Percentiles rank a stretch among this genome's conserved stretches.
Conservation (phyloP, 441 rosid genomes). For the Hura crepitans region DNA sequence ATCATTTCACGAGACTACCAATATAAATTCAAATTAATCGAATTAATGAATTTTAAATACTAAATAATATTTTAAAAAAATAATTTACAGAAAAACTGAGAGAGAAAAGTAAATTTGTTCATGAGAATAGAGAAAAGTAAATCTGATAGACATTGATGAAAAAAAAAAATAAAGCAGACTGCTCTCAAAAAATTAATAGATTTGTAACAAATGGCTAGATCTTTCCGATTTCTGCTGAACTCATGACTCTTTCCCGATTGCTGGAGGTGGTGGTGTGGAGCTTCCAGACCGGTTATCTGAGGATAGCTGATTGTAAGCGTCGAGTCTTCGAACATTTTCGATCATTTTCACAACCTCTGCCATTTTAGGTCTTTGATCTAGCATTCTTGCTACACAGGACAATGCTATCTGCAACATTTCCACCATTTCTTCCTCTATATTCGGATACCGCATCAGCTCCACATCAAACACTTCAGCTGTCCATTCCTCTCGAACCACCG, state of each 20-base stretch:
- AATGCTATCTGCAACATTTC: constrained; percentile 96
- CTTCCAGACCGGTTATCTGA: constrained; percentile 52
- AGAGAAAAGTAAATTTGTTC: constrained; percentile 12
- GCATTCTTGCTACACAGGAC: constrained; percentile 72
- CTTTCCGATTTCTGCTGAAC: not conserved
- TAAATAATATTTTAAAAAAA: too few species aligned
- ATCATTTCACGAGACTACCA: too few species aligned
- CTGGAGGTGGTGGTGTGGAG: constrained; percentile 46
- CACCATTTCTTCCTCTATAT: constrained; percentile 97
- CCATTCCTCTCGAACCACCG: constrained; percentile 96
- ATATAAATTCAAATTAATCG: too few species aligned
- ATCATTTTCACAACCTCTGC: constrained; percentile 59
- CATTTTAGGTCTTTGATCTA: constrained; percentile 85
- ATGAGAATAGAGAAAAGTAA: not conserved
- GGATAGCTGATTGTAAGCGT: constrained; percentile 37
- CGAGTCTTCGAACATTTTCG: constrained; percentile 49
- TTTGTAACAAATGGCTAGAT: constrained; percentile 11
- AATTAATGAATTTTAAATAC: too few species aligned
- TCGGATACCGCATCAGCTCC: constrained; percentile 71
- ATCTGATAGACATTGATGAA: not conserved
- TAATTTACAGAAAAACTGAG: too few species aligned
- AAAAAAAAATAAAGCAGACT: constrained; percentile 13
- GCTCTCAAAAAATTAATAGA: constrained; percentile 6
- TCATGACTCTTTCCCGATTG: constrained; percentile 27
- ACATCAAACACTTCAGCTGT: constrained; percentile 91